Base-by-base conservation (phyloP, 371 early-diverging fungal genomes). In the Chytridiales sp. region DNA sequence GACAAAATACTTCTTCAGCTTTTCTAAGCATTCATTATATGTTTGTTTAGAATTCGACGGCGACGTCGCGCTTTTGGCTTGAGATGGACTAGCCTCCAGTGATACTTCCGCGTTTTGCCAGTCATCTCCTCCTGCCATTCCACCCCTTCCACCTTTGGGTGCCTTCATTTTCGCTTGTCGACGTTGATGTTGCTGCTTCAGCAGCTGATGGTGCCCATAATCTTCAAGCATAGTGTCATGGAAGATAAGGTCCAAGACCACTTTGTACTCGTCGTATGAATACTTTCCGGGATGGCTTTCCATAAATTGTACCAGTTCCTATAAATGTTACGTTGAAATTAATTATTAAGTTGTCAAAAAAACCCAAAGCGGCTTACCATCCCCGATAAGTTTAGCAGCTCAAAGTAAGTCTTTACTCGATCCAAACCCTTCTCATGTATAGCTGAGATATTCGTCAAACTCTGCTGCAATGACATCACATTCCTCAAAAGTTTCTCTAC, bases 381-480 rank as follows among this genome's bases (percentile, higher is more conserved):
- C 13, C 77, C 79, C 0, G 82, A 84, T 24, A 84, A 52, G 22
- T 78, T 78, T 50, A 83, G 85, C 41, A 93, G 68, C 59, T 86
- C 83, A 61, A 88, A 92, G 62, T 89, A 94, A 46, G 71, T 70
- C 19, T 85, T 75, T 0, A 89, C 90, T 19, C 75, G 72, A 50
- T 89, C 90, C 61, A 93, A 74, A 1, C 85, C 80, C 51, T 83
- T 81, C 51, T 89, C 87, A 72, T 81, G 26, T 72, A 73, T 48
- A 78, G 74, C 82, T 54, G 66, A 50, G 47, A 93, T 84, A 66
- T 90, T 92, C 35, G 86, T 90, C 27, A 95, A 67, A 67, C 91
- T 91, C 64, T 93, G 94, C 53, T 93, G 92, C 39, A 93, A 72
- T 2, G 93, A 88, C 4, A 88, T 73, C 4, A 93, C 83, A 56